A percentile compares a stretch with the other conserved stretches of the same genome.
Conservation (phyloP, 305 asterid species). For the Ajuga reptans region DNA sequence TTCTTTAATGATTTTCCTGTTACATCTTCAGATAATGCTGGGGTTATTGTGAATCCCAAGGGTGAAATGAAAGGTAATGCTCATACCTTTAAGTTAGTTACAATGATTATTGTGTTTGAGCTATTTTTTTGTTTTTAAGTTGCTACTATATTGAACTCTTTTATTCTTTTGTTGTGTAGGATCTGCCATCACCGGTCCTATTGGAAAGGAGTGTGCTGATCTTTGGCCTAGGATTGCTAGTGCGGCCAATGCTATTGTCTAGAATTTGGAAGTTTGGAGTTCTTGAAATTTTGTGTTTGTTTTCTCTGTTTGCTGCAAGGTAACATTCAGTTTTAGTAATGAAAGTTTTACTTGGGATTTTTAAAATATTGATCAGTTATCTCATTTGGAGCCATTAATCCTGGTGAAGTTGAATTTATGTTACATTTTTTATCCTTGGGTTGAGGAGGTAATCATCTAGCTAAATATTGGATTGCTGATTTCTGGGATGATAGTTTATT, state of each 20-base stretch:
- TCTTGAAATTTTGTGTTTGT: conserved; percentile 16
- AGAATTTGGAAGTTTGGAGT: conserved; percentile 17
- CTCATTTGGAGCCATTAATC: neutral
- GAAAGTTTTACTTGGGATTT: conserved; percentile 4
- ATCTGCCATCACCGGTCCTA: conserved; percentile 60
- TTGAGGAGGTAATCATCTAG: too few species aligned
- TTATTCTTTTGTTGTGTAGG: conserved; percentile 19
- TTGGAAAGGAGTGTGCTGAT: conserved; percentile 62
- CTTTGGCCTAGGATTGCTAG: conserved; percentile 66
- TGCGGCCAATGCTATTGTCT: conserved; percentile 58
- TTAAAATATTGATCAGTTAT: neutral
- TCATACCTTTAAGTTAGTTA: neutral
- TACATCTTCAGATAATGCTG: conserved; percentile 48
- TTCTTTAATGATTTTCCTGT: neutral
- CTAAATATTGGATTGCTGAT: too few species aligned
- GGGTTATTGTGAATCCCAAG: conserved; percentile 64
- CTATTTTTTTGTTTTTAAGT: too few species aligned
- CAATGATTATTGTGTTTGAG: too few species aligned
- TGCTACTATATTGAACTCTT: neutral
- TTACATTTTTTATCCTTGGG: neutral
- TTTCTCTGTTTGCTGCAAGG: neutral
- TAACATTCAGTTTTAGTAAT: neutral
- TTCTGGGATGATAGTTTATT: too few species aligned
- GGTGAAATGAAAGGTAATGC: conserved; percentile 61
- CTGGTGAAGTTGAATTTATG: neutral